Evolutionary conservation across 345 rosid species (phyloP), one percentile per base, ranked within the genome.

Genomic region (Syzygium aromaticum): DNA sequence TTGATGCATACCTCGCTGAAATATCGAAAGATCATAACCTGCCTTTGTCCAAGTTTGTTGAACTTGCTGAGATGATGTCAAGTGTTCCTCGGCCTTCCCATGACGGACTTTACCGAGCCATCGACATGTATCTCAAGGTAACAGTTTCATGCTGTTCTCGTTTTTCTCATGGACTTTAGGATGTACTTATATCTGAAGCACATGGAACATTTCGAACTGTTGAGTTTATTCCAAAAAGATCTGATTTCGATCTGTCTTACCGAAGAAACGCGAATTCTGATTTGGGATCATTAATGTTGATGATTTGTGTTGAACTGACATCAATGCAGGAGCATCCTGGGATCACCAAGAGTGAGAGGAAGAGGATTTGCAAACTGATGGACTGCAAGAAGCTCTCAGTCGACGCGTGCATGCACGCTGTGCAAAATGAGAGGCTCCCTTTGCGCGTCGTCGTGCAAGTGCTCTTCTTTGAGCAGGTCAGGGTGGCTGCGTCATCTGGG

Each of bases 331-430:
- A 93, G 86, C 99, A 96, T 87, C 93, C 91, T 3, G 93, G 92
- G 30, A 94, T 96, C 87, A 93, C 93, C 92, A 96, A 96, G 92
- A 89, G 93, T 46, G 99, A 96, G 85, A 94, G 96, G 91, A 96
- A 94, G 93, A 93, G 90, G 88, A 93, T 95, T 89, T 96, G 99
- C 93, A 95, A 92, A 85, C 86, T 96, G 86, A 96, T 96, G 99
- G 98, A 96, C 89, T 96, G 99, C 91, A 89, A 94, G 91, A 96
- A 96, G 88, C 94, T 96, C 40, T 95, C 99, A 2, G 96, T 90
- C 15, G 97, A 96, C 73, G 97, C 99, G 15, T 94, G 97, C 89
- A 90, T 93, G 95, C 99, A 94, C 33, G 99, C 95, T 0, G 98
- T 96, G 89, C 99, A 96, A 87, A 96, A 96, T 16, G 98, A 95